Base-by-base conservation (phyloP, 179 eudicot genomes). In the Carnegiea gigantea region DNA sequence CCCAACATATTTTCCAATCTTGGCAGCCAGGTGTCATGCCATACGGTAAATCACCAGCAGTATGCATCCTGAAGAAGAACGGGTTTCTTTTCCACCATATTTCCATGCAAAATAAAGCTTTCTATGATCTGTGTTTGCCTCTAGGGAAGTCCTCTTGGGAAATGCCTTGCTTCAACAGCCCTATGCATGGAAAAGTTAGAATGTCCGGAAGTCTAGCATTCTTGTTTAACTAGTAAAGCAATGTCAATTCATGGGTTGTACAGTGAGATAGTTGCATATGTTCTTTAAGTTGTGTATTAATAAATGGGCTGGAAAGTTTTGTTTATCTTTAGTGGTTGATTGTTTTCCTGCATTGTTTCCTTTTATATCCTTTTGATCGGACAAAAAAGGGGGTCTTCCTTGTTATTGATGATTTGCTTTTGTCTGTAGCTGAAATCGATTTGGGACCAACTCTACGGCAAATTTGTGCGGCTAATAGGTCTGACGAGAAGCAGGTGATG, bases 401-500 rank as follows among this genome's bases (percentile, higher is more conserved):
- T 57, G 59, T 75, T 21, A 48, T 60, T 82, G 40, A 82, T 87
- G 26, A 76, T 67, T 73, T 20, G 67, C 54, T 15, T 84, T 71
- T 40, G 38, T 79, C 86, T 59, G 57, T 86, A 95, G 97, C 84
- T 78, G 82, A 84, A 81, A 82, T 79, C 57, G 94, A 91, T 78
- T 83, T 92, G 81, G 97, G 97, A 82, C 92, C 92, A 73, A 90
- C 89, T 80, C 81, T 92, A 80, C 88, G 99, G 65, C 92, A 94
- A 80, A 87, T 95, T 82, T 94, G 97, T 84, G 96, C 99, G 76
- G 90, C 96, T 65, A 91, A 95, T 86, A 92, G 97, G 85, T 87
- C 92, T 44, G 93, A 92, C 86, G 98, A 95, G 86, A 90, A 89
- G 85, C 91, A 94, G 97, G 98, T 94, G 80, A 78, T 26, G 20